Conservation (phyloP, 2,329 filamentous ascomycete species). For the Trichoderma sp. region DNA sequence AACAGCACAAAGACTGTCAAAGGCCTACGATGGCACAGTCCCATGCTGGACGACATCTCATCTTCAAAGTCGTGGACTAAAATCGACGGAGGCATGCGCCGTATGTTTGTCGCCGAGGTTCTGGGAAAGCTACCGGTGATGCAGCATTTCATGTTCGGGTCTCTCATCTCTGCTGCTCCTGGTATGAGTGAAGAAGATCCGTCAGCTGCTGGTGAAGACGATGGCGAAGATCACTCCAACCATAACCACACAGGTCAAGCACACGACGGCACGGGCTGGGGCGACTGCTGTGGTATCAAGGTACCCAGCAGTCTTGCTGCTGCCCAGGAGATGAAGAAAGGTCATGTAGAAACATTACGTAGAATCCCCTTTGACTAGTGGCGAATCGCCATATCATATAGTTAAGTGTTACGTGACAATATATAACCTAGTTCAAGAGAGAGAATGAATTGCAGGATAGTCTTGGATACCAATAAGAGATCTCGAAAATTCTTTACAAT, state of each 20-base stretch:
- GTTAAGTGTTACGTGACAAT: neutral
- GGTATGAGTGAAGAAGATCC: slow-evolving; percentile 73
- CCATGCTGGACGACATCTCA: slow-evolving; percentile 98
- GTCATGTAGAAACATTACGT: slow-evolving; percentile 60
- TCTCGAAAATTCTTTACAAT: neutral
- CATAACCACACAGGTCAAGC: slow-evolving; percentile 63
- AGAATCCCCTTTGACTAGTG: slow-evolving; percentile 78
- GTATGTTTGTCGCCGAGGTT: slow-evolving; percentile 95
- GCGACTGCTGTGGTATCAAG: slow-evolving; percentile 97
- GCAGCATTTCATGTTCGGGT: slow-evolving; percentile 97
- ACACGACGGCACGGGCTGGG: slow-evolving; percentile 73
- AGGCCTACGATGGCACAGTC: slow-evolving; percentile 91
- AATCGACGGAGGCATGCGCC: slow-evolving; percentile 91
- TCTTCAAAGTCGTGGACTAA: slow-evolving; percentile 87
- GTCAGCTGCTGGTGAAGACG: slow-evolving; percentile 48
- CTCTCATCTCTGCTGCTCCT: slow-evolving; percentile 74
- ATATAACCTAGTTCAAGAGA: neutral
- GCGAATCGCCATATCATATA: neutral
- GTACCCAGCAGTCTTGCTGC: slow-evolving; percentile 94
- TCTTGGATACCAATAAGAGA: neutral
- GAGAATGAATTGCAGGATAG: neutral
- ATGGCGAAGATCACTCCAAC: slow-evolving; percentile 61
- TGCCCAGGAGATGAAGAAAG: slow-evolving; percentile 84
- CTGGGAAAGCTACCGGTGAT: slow-evolving; percentile 93
- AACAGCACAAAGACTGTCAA: slow-evolving; percentile 97